Percentiles rank a stretch among this genome's conserved stretches.
phyloP scores from a whole-genome alignment of 768 basidiomycete genomes.

The Imleria badia region DNA sequence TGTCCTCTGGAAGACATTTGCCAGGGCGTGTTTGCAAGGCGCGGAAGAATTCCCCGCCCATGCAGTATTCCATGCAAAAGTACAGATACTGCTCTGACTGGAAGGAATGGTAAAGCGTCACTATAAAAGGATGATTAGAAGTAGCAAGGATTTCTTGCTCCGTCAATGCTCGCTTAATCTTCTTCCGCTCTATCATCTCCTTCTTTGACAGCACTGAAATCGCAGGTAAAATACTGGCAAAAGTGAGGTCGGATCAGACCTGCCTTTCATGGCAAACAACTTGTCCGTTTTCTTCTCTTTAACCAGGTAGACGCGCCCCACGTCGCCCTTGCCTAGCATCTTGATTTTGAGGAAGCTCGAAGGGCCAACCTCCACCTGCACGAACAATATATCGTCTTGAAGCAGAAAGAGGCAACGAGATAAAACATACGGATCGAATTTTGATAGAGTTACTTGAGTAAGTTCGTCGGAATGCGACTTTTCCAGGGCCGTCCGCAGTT shows the following conservation, averaged over 20 bases:
- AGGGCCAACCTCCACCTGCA: constrained; percentile 89
- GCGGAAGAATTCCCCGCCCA: constrained; percentile 98
- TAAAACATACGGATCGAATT: constrained; percentile 68
- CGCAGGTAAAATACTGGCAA: constrained; percentile 19
- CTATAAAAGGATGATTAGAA: constrained; percentile 99
- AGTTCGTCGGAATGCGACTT: constrained; percentile 83
- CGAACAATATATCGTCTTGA: background rate
- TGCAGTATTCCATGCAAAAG: constrained; percentile 99
- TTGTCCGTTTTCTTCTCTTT: constrained; percentile 97
- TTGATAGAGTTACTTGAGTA: constrained; percentile 99
- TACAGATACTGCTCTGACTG: constrained; percentile 98
- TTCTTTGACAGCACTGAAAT: constrained; percentile 90
- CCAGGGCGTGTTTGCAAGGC: constrained; percentile 93
- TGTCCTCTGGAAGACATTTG: constrained; percentile 96
- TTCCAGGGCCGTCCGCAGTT: constrained; percentile 49
- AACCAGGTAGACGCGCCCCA: constrained; percentile 97
- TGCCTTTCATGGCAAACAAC: constrained; percentile 99
- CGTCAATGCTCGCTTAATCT: constrained; percentile 97
- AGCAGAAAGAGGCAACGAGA: background rate
- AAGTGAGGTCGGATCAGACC: constrained; percentile 23
- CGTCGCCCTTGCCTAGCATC: constrained; percentile 98
- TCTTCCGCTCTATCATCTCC: constrained; percentile 99
- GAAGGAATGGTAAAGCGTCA: constrained; percentile 98
- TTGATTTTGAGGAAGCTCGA: constrained; percentile 95
- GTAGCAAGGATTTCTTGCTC: constrained; percentile 99